Evolutionary conservation across 352 stramenopile species (phyloP).

Genomic region (Phytophthora sp.): DNA sequence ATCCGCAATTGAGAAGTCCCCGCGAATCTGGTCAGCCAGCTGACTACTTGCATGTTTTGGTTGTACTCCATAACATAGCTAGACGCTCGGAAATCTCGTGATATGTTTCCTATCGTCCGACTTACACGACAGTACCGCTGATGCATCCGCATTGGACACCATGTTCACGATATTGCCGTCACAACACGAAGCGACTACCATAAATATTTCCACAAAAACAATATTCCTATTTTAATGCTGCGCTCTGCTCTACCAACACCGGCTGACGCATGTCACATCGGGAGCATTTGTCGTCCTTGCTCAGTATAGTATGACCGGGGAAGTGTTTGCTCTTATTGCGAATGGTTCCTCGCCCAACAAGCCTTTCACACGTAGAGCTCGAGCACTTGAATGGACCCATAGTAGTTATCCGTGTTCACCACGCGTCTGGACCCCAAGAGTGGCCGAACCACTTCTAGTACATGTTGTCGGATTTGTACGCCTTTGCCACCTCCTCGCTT

Average conservation of each 20-base stretch:
- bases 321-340: background rate
- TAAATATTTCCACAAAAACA: too few species aligned
- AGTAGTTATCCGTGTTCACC: slow-evolving; percentile 19
- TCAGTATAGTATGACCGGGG: background rate
- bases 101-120: slow-evolving; percentile 2
- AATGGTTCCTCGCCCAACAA: background rate
- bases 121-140: background rate
- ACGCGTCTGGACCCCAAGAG: background rate
- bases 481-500: slow-evolving; percentile 6
- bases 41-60: slow-evolving; percentile 41
- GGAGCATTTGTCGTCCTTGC: background rate
- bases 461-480: slow-evolving; percentile 8
- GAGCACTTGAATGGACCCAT: slow-evolving; percentile 10
- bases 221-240: too few species aligned
- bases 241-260: background rate
- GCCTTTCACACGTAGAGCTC: background rate
- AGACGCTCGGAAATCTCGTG: slow-evolving; percentile 19
- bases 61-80: slow-evolving; percentile 34
- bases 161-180: slow-evolving; percentile 3
- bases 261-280: background rate
- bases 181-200: slow-evolving; percentile 2
- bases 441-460: slow-evolving; percentile 12
- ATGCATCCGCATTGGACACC: slow-evolving; percentile 15
- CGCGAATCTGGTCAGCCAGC: slow-evolving; percentile 38
- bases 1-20: slow-evolving; percentile 29